A percentile compares a stretch with the other conserved stretches of the same genome.
Conservation (phyloP, 768 basidiomycete species). For the Chalciporus chontae region DNA sequence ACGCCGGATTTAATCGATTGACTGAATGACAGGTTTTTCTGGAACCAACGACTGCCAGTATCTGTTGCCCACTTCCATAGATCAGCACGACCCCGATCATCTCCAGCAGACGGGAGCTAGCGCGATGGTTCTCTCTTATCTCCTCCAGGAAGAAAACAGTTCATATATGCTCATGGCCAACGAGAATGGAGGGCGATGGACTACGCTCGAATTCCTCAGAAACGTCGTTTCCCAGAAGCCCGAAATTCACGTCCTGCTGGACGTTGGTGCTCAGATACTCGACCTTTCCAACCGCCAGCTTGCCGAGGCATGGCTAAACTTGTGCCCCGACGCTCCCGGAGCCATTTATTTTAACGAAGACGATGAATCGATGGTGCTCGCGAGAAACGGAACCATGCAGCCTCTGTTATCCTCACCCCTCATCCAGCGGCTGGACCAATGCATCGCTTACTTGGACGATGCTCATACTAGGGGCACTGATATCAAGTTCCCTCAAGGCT, state of each 20-base stretch:
- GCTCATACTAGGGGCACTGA: slow-evolving; percentile 38
- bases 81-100: slow-evolving; percentile 21
- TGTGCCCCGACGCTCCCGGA: slow-evolving; percentile 4
- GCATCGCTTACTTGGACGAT: slow-evolving; percentile 36
- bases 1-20: not conserved
- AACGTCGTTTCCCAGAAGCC: slow-evolving; percentile 31
- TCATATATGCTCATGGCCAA: slow-evolving; percentile 8
- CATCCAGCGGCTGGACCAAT: slow-evolving; percentile 24
- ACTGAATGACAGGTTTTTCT: slow-evolving; percentile 30
- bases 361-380: slow-evolving; percentile 29
- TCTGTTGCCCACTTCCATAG: slow-evolving; percentile 31
- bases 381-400: slow-evolving; percentile 16
- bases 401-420: slow-evolving; percentile 27
- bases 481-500: slow-evolving; percentile 28
- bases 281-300: slow-evolving; percentile 42
- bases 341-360: slow-evolving; percentile 27
- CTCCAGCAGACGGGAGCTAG: slow-evolving; percentile 34
- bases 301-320: slow-evolving; percentile 38
- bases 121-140: slow-evolving; percentile 32
- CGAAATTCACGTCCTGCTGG: slow-evolving; percentile 42
- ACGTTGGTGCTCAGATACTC: slow-evolving; percentile 55
- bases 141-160: slow-evolving; percentile 22
- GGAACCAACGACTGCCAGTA: slow-evolving; percentile 39
- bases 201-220: slow-evolving; percentile 15
- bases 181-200: not conserved